Conservation (phyloP, 2,329 filamentous ascomycete species). For the Fusarium paranaense region DNA sequence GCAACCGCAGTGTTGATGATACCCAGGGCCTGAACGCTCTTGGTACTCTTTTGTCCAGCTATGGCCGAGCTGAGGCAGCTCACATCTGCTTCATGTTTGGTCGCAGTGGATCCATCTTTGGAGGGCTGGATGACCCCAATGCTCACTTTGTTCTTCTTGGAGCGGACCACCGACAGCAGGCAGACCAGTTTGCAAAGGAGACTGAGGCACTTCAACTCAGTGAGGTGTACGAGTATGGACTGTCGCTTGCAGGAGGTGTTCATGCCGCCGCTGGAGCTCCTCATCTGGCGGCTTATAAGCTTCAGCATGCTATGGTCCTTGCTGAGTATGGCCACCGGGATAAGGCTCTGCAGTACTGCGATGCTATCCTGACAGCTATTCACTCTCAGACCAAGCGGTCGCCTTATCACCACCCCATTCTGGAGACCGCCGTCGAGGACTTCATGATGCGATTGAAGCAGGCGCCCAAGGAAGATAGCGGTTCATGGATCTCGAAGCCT, state of each 20-base stretch:
- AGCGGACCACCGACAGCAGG: conserved; percentile 79
- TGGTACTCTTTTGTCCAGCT: conserved; percentile 84
- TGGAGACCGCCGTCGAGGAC: conserved; percentile 85
- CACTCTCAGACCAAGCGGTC: conserved; percentile 85
- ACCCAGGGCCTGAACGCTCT: conserved; percentile 81
- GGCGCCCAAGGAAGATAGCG: conserved; percentile 82
- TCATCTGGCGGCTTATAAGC: conserved; percentile 90
- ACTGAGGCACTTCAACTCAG: conserved; percentile 92
- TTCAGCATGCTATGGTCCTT: conserved; percentile 85
- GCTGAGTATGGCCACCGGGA: conserved; percentile 85
- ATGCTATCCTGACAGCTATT: conserved; percentile 80
- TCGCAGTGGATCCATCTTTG: conserved; percentile 75
- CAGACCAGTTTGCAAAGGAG: conserved; percentile 80
- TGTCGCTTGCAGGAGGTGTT: conserved; percentile 73
- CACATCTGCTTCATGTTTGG: conserved; percentile 96
- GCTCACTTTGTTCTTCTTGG: conserved; percentile 87
- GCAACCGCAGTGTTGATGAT: conserved; percentile 88
- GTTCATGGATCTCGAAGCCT: conserved; percentile 93
- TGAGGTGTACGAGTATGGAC: conserved; percentile 93
- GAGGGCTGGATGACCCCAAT: conserved; percentile 84
- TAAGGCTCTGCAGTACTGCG: conserved; percentile 92
- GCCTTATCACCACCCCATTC: conserved; percentile 82
- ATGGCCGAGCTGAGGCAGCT: conserved; percentile 89
- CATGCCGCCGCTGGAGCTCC: conserved; percentile 71
- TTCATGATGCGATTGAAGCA: conserved; percentile 85